Percentiles rank a stretch among this genome's conserved stretches.
Conservation (phyloP, 306 rosid genomes). For the Dalbergia oliveri region DNA sequence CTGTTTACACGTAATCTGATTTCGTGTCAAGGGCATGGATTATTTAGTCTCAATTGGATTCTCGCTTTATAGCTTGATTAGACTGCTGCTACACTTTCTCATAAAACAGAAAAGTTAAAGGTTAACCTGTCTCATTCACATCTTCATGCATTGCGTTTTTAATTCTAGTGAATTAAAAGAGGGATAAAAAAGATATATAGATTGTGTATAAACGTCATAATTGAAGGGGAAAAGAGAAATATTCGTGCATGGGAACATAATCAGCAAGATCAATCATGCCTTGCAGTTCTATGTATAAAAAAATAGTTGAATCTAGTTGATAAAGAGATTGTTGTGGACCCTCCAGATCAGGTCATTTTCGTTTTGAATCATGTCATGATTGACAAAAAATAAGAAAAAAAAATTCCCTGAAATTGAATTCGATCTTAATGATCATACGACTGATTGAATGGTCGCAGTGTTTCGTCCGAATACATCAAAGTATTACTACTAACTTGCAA, state of each 20-base stretch:
- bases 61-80: constrained; percentile 23
- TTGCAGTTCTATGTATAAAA: constrained; percentile 5
- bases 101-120: constrained; percentile 22
- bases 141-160: constrained; percentile 17
- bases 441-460: background rate
- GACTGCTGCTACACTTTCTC: constrained; percentile 11
- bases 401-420: constrained; percentile 22
- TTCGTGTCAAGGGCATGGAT: background rate
- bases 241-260: constrained; percentile 53
- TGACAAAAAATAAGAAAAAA: constrained; percentile 18
- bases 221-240: constrained; percentile 42
- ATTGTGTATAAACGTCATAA: constrained; percentile 43
- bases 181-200: background rate
- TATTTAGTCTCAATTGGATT: constrained; percentile 10
- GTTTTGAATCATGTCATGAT: constrained; percentile 30
- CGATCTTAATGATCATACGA: background rate
- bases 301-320: constrained; percentile 32
- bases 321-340: constrained; percentile 51
- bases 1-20: constrained; percentile 23
- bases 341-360: constrained; percentile 37
- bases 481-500: background rate
- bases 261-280: constrained; percentile 42
- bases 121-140: constrained; percentile 32
- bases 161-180: background rate
- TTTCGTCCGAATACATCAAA: background rate